phyloP scores from a whole-genome alignment of 371 early-diverging fungal species.

The Paraphysoderma sedebokerense region DNA sequence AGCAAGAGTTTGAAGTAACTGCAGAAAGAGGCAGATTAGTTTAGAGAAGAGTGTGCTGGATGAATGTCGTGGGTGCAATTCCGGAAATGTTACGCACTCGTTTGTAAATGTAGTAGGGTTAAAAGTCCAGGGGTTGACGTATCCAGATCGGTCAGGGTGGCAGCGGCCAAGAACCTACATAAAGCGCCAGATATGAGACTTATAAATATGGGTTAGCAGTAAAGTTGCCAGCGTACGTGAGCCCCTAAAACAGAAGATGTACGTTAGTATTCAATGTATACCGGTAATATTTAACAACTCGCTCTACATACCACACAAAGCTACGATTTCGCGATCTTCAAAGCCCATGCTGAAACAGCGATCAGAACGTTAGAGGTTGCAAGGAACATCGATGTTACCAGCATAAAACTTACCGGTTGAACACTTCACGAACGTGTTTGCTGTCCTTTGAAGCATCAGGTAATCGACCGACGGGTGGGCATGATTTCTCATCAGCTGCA shows the following conservation, averaged over 20 bases:
- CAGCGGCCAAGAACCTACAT: constrained; percentile 90
- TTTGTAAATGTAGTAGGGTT: constrained; percentile 77
- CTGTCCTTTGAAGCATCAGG: constrained; percentile 69
- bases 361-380: too few species aligned
- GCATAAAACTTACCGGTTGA: constrained; percentile 89
- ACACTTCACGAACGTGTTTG: constrained; percentile 55
- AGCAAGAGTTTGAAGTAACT: constrained; percentile 64
- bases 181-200: too few species aligned
- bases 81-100: too few species aligned
- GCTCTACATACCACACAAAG: constrained; percentile 71
- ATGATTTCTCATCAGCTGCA: constrained; percentile 17
- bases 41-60: too few species aligned
- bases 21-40: too few species aligned
- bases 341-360: constrained; percentile 54
- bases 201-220: too few species aligned
- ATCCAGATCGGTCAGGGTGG: constrained; percentile 77
- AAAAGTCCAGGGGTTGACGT: constrained; percentile 75
- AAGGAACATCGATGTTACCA: too few species aligned
- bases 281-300: too few species aligned
- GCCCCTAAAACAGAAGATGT: too few species aligned
- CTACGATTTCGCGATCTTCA: constrained; percentile 88
- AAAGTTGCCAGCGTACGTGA: too few species aligned
- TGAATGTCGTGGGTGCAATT: too few species aligned
- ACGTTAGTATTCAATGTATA: too few species aligned
- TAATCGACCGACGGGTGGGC: constrained; percentile 77